Conservation (phyloP, 192 early-diverging fungal genomes). For the Mycoemilia scoparia region DNA sequence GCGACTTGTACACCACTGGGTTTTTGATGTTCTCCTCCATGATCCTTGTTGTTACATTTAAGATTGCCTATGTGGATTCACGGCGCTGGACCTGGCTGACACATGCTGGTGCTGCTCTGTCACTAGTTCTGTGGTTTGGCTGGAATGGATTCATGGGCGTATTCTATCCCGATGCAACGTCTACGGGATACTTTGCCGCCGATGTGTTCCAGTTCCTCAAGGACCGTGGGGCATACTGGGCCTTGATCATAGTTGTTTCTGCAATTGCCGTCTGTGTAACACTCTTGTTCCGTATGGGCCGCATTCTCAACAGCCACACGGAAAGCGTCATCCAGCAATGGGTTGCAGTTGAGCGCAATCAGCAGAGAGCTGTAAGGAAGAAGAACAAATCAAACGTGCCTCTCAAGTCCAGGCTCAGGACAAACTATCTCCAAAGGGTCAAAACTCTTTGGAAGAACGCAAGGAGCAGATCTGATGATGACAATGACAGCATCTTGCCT, state of each 20-base stretch:
- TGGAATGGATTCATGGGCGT: slow-evolving; percentile 44
- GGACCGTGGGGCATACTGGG: slow-evolving; percentile 32
- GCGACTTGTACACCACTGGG: slow-evolving; percentile 36
- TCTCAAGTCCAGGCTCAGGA: too few species aligned
- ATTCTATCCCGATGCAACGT: slow-evolving; percentile 30
- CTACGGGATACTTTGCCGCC: slow-evolving; percentile 33
- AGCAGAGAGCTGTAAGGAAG: slow-evolving; percentile 5
- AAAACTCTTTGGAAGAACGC: too few species aligned
- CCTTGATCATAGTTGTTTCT: slow-evolving; percentile 33
- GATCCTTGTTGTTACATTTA: slow-evolving; percentile 47
- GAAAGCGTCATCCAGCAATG: slow-evolving; percentile 17
- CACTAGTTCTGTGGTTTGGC: slow-evolving; percentile 38
- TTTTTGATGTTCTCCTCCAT: slow-evolving; percentile 37
- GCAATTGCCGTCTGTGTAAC: slow-evolving; percentile 33
- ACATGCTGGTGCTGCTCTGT: slow-evolving; percentile 34
- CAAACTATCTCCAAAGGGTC: too few species aligned
- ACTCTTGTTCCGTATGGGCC: slow-evolving; percentile 16
- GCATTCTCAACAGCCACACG: slow-evolving; percentile 11
- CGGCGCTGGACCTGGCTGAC: slow-evolving; percentile 43
- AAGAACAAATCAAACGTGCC: slow-evolving; percentile 1
- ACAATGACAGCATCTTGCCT: too few species aligned
- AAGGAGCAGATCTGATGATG: too few species aligned
- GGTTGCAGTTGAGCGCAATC: slow-evolving; percentile 11
- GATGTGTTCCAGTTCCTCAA: slow-evolving; percentile 32
- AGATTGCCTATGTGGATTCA: slow-evolving; percentile 50